phyloP scores from a whole-genome alignment of 1,284 basidiomycete species.

The Schizophyllum commune region DNA sequence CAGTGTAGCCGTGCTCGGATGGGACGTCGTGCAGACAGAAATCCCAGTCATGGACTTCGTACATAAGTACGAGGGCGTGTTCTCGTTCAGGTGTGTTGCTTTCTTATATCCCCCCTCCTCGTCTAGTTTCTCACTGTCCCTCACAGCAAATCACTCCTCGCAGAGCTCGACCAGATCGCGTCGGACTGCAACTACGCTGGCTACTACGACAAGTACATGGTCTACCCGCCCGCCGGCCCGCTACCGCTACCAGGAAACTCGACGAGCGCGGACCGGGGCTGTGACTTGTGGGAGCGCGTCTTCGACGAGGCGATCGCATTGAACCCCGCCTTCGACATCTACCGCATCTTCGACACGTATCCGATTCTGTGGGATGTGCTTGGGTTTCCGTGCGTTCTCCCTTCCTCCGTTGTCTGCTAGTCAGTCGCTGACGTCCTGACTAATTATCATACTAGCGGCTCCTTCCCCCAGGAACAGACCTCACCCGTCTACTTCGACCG shows the following conservation, averaged over 20 bases:
- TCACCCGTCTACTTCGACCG: conserved; percentile 61
- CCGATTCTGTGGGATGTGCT: conserved; percentile 66
- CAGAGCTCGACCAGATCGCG: conserved; percentile 45
- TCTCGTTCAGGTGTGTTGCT: conserved; percentile 54
- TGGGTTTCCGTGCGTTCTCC: conserved; percentile 53
- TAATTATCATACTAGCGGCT: conserved; percentile 34
- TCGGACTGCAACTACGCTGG: conserved; percentile 53
- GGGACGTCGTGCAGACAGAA: conserved; percentile 54
- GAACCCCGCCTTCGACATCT: conserved; percentile 73
- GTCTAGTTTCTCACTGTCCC: background rate
- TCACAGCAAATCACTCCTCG: conserved; percentile 52
- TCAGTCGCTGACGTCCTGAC: background rate
- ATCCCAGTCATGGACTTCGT: conserved; percentile 67
- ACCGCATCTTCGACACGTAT: conserved; percentile 63
- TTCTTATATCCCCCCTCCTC: background rate
- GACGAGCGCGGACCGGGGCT: conserved; percentile 35
- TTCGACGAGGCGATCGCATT: conserved; percentile 49
- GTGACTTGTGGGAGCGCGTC: conserved; percentile 61
- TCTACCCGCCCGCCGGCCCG: conserved; percentile 52
- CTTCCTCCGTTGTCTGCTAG: background rate
- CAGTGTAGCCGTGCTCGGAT: conserved; percentile 42
- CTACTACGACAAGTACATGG: conserved; percentile 55
- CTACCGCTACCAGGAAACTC: conserved; percentile 55
- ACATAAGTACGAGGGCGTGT: conserved; percentile 59
- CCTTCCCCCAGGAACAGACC: conserved; percentile 42